Base-by-base conservation (phyloP, 2,329 filamentous ascomycete species). In the Diaporthe batatas region DNA sequence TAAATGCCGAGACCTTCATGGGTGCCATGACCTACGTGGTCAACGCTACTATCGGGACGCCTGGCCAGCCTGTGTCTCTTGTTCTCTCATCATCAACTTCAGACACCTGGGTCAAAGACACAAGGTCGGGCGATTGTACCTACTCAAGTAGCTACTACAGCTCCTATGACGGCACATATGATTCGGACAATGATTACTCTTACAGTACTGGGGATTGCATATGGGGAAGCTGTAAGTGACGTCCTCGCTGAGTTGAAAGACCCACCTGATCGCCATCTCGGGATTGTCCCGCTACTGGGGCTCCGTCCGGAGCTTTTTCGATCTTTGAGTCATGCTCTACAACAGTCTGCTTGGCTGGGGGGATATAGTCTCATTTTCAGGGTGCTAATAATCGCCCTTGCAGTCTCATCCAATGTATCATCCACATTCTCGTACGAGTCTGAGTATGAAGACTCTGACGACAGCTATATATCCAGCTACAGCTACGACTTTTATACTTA, bases 101-200 rank as follows among this genome's bases (percentile, higher is more conserved):
- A 16, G 72, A 78, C 47, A 79, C 80, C 2, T 82, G 80, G 80
- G 77, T 81, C 18, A 74, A 76, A 21, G 77, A 79, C 59, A 70
- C 76, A 8, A 70, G 74, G 25, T 74, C 73, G 5, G 0, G 3
- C 2, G 72, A 25, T 65, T 76, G 75, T 71, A 57, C 6, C 51
- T 58, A 58, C 72, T 71, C 71, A 64, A 72, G 57, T 7, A 42
- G 12, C 1, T 23, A 70, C 11, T 29, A 36, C 72, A 70, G 32
- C 34, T 55, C 68, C 12, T 21, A 70, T 18, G 59, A 69, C 12
- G 34, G 72, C n/a, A 18, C 36, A 3, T 42, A 59, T 34, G 68
- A 59, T 44, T 58, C 67, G 18, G 47, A 58, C 21, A 18, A 47
- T 12, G n/a, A 53, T 12, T 23, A 25, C 1, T 68, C 51, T 29